Conservation (phyloP, 257 asterid species). For the Datura wrightii region DNA sequence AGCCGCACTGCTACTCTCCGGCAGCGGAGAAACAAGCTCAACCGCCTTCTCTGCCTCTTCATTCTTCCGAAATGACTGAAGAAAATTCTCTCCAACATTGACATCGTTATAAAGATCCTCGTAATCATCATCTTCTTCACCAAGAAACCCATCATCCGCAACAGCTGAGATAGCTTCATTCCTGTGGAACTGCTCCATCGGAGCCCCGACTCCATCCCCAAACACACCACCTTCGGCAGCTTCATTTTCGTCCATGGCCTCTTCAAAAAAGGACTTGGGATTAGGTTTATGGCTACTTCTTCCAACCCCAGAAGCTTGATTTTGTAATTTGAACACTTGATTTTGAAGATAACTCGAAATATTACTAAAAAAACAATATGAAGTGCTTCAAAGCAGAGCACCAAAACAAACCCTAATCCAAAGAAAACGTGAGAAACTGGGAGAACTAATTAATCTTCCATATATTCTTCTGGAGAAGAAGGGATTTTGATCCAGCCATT, state of each 20-base stretch:
- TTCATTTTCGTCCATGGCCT: slow-evolving; percentile 28
- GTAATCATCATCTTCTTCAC: slow-evolving; percentile 79
- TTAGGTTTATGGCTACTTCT: background rate
- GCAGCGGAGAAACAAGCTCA: background rate
- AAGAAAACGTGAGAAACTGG: background rate
- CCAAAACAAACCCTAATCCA: background rate
- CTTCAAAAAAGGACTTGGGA: background rate
- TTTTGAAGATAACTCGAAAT: background rate
- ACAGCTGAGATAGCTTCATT: slow-evolving; percentile 84
- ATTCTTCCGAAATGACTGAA: slow-evolving; percentile 66
- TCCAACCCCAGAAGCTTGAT: background rate
- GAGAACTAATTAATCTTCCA: background rate
- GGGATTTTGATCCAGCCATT: background rate
- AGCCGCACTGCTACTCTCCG: slow-evolving; percentile 36
- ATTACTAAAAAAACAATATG: background rate
- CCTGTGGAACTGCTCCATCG: slow-evolving; percentile 63
- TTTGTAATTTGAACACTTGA: background rate
- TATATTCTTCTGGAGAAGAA: too few relatives aligned
- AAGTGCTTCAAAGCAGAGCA: background rate
- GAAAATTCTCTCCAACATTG: slow-evolving; percentile 84
- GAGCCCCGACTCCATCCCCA: slow-evolving; percentile 43
- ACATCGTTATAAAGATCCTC: slow-evolving; percentile 92
- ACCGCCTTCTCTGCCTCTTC: slow-evolving; percentile 49
- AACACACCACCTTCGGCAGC: background rate
- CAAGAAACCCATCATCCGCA: slow-evolving; percentile 72